Base-by-base conservation (phyloP, 805 yeast genomes). In the Clavispora santaluciae region DNA sequence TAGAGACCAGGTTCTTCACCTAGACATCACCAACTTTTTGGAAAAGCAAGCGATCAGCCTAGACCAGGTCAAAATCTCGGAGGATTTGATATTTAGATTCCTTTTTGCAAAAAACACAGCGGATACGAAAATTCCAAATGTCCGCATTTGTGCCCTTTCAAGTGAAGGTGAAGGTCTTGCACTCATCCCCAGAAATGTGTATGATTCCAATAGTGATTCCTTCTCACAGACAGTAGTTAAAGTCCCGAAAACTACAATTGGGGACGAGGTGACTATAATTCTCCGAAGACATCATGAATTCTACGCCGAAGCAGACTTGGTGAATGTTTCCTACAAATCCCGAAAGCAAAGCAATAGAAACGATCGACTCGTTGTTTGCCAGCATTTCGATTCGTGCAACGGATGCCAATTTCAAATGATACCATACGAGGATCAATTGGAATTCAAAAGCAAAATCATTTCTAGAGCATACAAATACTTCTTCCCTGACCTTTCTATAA, bases 381-480 rank as follows among this genome's bases (percentile, higher is more conserved):
- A 53, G 8, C 59, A 66, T 30, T 71, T 71, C 43, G 46, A 58
- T 8, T 46, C 42, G 22, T 71, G 76, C 41, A 49, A 56, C 35
- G 76, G 75, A 2, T 71, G 76, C 45, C 70, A 69, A 38, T 54
- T 64, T 16, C 76, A 71, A 41, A 67, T 66, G 72, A 22, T 70
- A 13, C 42, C 54, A 4, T 64, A 70, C 39, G 63, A 63, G 3
- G 56, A 61, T n/a, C 76, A 71, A 44, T 53, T 70, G 16, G 37
- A 43, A 3, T 57, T 57, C 38, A 71, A 71, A 43, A 51, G 52
- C 35, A 36, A 40, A 6, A 49, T 59, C 1, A 62, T 71, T 15
- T 33, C 50, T 12, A 59, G 55, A 34, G 76, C 75, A 2, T 70
- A 53, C 42, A 41, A 43, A 12, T 65, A 47, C 43, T 66, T 66